A percentile compares a stretch with the other conserved stretches of the same genome.
Evolutionary conservation across 257 asterid genomes (phyloP).

Genomic region (Solanum phureja): DNA sequence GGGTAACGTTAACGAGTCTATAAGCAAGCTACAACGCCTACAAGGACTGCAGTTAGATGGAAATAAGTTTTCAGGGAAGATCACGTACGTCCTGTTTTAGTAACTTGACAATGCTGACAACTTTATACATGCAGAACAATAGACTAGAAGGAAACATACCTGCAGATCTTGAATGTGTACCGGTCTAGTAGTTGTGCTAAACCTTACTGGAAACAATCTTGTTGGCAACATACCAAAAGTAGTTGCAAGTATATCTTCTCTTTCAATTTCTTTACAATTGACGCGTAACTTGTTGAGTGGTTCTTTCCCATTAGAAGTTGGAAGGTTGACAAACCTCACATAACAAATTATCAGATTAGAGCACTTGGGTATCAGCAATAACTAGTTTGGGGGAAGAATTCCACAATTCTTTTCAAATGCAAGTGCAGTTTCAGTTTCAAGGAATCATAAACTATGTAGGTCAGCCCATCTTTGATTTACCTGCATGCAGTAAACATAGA

Average conservation of each 20-base stretch:
- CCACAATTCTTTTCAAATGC: slow-evolving; percentile 17
- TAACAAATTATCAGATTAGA: not conserved
- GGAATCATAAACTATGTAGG: slow-evolving; percentile 26
- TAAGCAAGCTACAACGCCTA: not conserved
- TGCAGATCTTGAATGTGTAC: not conserved
- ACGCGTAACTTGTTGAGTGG: not conserved
- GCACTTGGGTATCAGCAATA: not conserved
- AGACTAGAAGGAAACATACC: slow-evolving; percentile 4
- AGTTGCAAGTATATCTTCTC: not conserved
- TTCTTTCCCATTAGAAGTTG: not conserved
- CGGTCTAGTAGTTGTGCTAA: not conserved
- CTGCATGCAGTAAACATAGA: not conserved
- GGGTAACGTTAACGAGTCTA: not conserved
- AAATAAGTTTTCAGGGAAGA: not conserved
- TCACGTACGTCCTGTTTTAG: slow-evolving; percentile 4
- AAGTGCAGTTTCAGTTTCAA: slow-evolving; percentile 11
- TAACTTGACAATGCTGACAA: not conserved
- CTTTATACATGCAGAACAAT: not conserved
- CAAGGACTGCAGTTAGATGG: not conserved
- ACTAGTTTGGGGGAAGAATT: slow-evolving; percentile 4
- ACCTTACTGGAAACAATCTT: slow-evolving; percentile 7
- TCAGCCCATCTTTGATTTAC: slow-evolving; percentile 3
- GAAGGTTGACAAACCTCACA: slow-evolving; percentile 1
- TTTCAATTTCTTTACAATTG: not conserved
- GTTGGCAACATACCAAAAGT: slow-evolving; percentile 1